Evolutionary conservation across 1,284 basidiomycete species (phyloP), one percentile per base, ranked within the genome.

Genomic region (Phellopilus nigrolimitatus): DNA sequence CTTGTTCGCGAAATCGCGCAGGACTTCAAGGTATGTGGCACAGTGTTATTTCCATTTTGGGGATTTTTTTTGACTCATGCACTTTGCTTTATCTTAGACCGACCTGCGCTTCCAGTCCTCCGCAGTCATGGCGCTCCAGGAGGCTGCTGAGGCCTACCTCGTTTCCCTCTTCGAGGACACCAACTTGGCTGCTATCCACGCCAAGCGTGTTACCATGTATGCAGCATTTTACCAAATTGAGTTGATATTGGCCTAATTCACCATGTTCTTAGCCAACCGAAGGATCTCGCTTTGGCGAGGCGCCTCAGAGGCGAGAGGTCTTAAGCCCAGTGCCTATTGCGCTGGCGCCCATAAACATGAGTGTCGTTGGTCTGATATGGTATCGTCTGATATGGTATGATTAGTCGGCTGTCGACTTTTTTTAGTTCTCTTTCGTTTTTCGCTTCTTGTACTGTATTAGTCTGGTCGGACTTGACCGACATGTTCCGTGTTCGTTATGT

Each of bases 51-150:
- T 61, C 60, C 43, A 21, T 47, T 24, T 49, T 25, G 21, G 28
- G 27, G 21, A 43, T 49, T 22, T 9, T 15, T 13, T 27, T 15
- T 28, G 7, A 22, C 46, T 57, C 17, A 44, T 61, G 37, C 24
- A n/a, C 39, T 25, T 49, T 15, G 42, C 49, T 10, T 51, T 43
- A 51, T 31, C 57, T 34, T 59, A 88, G 85, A 88, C 85, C 60
- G 94, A 97, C 71, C 77, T 97, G 65, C 91, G 94, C 65, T 97
- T 97, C 91, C 94, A 97, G 74, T 95, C 91, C 30, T 95, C 91
- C 33, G 94, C 94, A 58, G 91, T 97, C 63, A 88, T 92, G 78
- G 94, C 92, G 33, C 82, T 97, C 57, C 93, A 97, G 75, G 93
- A 97, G 74, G 92, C 94, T 42, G 84, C 91, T 54, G 94, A 97